Percentiles rank a stretch among this genome's conserved stretches.
These are phyloP conservation scores for Tricholoma bakamatsutake DNA, from an alignment of 768 basidiomycete species.

Conservation along the genomic window DNA sequence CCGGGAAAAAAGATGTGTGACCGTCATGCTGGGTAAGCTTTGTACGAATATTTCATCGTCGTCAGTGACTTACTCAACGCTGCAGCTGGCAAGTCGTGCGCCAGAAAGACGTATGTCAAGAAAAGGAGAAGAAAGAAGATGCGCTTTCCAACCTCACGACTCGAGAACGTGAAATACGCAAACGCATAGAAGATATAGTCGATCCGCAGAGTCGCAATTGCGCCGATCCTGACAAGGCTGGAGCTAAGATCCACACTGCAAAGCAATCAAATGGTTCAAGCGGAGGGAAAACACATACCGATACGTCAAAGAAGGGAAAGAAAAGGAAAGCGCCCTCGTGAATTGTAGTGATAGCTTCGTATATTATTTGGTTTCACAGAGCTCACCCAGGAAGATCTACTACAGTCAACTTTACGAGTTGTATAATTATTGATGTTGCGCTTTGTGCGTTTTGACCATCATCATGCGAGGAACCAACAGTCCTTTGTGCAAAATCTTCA, in stretches of 20 bases:
- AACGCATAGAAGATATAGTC: slow-evolving; percentile 67
- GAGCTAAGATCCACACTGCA: slow-evolving; percentile 30
- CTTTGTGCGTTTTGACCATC: not conserved
- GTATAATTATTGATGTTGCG: too few relatives aligned
- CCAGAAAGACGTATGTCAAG: slow-evolving; percentile 62
- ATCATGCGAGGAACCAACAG: too few relatives aligned
- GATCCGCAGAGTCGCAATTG: slow-evolving; percentile 39
- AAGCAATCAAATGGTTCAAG: slow-evolving; percentile 42
- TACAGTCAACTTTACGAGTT: too few relatives aligned
- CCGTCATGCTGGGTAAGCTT: slow-evolving; percentile 65
- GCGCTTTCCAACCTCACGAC: slow-evolving; percentile 61
- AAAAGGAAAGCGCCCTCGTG: slow-evolving; percentile 43
- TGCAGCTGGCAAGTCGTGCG: slow-evolving; percentile 78
- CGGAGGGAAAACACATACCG: slow-evolving; percentile 37
- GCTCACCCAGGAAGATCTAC: not conserved
- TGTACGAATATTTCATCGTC: slow-evolving; percentile 3
- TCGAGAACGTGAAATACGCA: slow-evolving; percentile 73
- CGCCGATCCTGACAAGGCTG: slow-evolving; percentile 27
- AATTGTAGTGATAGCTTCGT: slow-evolving; percentile 20
- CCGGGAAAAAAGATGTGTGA: slow-evolving; percentile 68
- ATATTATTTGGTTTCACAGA: not conserved
- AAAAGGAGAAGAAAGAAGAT: slow-evolving; percentile 71
- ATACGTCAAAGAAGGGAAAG: slow-evolving; percentile 51
- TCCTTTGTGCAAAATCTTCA: too few relatives aligned
- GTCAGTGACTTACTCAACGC: not conserved